phyloP scores from a whole-genome alignment of 345 rosid genomes.

The Barbarea vulgaris region DNA sequence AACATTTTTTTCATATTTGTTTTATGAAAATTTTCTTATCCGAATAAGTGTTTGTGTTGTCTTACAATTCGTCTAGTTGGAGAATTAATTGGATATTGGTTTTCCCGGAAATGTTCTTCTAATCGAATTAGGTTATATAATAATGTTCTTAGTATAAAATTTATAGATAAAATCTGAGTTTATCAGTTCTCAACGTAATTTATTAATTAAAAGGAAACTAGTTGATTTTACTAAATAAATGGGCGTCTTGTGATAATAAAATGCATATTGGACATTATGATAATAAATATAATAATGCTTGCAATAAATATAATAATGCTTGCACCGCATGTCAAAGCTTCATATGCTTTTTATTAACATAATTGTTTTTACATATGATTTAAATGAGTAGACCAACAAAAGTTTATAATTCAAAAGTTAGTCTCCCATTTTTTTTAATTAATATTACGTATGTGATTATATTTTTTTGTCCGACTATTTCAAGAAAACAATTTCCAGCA shows the following conservation, averaged over 20 bases:
- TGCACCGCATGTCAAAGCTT: constrained; percentile 20
- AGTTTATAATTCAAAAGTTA: not conserved
- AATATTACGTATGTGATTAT: not conserved
- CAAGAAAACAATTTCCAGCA: not conserved
- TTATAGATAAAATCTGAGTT: not conserved
- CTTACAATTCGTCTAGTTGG: constrained; percentile 1
- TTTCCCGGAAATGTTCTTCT: not conserved
- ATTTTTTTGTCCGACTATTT: not conserved
- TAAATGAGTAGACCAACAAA: not conserved
- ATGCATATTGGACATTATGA: not conserved
- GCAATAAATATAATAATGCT: not conserved
- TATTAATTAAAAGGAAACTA: not conserved
- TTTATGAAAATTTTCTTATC: not conserved
- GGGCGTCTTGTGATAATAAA: not conserved
- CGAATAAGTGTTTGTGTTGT: not conserved
- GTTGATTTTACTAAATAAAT: not conserved
- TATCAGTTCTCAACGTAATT: not conserved
- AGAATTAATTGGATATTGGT: not conserved
- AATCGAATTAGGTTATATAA: not conserved
- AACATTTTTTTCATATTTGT: not conserved
- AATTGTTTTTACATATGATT: constrained; percentile 15
- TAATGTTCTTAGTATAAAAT: not conserved
- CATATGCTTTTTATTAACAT: not conserved
- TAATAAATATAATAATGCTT: not conserved
- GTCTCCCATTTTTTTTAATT: not conserved